These are phyloP conservation scores for Lactifluus volemus DNA, from an alignment of 768 basidiomycete species.

Conservation along the genomic window DNA sequence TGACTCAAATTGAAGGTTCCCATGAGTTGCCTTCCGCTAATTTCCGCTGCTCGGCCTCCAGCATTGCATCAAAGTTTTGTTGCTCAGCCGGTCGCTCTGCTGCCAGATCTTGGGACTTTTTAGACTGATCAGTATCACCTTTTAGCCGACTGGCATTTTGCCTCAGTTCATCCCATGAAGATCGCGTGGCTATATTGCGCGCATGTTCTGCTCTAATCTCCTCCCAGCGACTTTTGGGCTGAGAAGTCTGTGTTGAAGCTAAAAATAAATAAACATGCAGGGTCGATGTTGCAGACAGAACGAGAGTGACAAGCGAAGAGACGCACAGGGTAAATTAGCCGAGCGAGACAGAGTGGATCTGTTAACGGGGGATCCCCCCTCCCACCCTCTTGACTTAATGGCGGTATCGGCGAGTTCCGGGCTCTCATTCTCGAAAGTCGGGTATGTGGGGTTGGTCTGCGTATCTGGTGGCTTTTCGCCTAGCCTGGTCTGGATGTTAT, in stretches of 20 bases:
- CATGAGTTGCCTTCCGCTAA: constrained; percentile 10
- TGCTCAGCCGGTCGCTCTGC: constrained; percentile 39
- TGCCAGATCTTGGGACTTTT: constrained; percentile 20
- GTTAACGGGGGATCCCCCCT: background rate
- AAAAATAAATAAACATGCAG: background rate
- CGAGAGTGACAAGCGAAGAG: background rate
- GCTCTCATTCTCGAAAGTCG: background rate
- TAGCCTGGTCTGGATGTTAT: constrained; percentile 25
- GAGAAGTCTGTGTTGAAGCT: background rate
- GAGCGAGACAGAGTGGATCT: background rate
- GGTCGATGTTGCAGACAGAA: background rate
- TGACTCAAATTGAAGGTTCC: background rate
- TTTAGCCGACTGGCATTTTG: constrained; percentile 29
- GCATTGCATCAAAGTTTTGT: constrained; percentile 47
- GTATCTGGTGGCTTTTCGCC: constrained; percentile 17
- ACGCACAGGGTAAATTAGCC: background rate
- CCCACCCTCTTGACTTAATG: background rate
- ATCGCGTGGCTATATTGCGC: constrained; percentile 31
- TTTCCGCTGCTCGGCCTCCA: constrained; percentile 47
- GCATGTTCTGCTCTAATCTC: constrained; percentile 52
- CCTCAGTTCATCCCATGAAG: constrained; percentile 63
- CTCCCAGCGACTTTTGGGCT: constrained; percentile 46
- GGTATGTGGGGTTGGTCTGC: background rate
- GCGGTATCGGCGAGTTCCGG: background rate
- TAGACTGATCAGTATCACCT: constrained; percentile 32